These are phyloP conservation scores for Gillenia trifoliata DNA, from an alignment of 306 rosid species.

Conservation along the genomic window DNA sequence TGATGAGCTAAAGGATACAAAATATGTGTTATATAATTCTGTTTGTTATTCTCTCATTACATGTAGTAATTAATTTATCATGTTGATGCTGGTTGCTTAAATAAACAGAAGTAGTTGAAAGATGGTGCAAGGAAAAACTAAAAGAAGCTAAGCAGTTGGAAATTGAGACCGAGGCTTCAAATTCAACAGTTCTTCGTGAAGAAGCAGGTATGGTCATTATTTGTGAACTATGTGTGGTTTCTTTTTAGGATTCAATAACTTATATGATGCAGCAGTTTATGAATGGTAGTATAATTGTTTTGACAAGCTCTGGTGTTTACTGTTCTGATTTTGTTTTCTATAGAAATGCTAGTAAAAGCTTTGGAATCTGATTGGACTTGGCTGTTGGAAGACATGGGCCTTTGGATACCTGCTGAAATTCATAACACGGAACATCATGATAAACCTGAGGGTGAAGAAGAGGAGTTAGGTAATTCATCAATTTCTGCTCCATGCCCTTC, in stretches of 20 bases:
- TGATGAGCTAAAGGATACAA: not conserved
- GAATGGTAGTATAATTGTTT: not conserved
- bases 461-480: constrained; percentile 48
- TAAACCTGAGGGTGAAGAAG: constrained; percentile 57
- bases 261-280: not conserved
- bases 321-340: constrained; percentile 18
- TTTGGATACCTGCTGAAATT: constrained; percentile 71
- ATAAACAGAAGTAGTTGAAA: constrained; percentile 60
- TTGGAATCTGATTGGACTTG: constrained; percentile 68
- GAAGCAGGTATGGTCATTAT: constrained; percentile 61
- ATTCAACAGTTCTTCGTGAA: constrained; percentile 42
- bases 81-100: constrained; percentile 1
- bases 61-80: constrained; percentile 7
- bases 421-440: constrained; percentile 56
- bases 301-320: not conserved
- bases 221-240: not conserved
- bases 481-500: not conserved
- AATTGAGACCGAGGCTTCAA: constrained; percentile 19
- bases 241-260: not conserved
- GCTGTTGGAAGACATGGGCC: constrained; percentile 78
- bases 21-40: not conserved
- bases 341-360: constrained; percentile 68
- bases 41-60: constrained; percentile 2
- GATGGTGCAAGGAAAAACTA: constrained; percentile 77
- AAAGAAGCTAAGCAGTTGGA: constrained; percentile 45